Percentiles rank a stretch among this genome's conserved stretches.
These are phyloP conservation scores for Annulohypoxylon truncatum DNA, from an alignment of 2,329 filamentous ascomycete species.

Conservation along the genomic window DNA sequence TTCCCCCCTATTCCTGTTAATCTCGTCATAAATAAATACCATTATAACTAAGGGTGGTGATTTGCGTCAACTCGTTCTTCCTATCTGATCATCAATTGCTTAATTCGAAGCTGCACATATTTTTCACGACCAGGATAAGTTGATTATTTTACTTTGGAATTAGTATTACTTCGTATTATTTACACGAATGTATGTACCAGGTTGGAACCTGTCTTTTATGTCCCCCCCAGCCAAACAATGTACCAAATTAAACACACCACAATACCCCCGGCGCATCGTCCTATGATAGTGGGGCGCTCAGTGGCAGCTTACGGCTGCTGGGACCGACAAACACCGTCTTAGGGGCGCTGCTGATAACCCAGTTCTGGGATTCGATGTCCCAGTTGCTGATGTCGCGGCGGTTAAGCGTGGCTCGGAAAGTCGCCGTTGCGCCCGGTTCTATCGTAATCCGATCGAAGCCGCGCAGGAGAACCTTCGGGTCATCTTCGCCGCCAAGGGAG, in stretches of 20 bases:
- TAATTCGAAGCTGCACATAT: background rate
- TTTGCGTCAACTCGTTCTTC: too few relatives aligned
- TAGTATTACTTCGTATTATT: slow-evolving; percentile 31
- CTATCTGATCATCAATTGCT: background rate
- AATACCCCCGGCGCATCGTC: too few relatives aligned
- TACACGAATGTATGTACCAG: slow-evolving; percentile 18
- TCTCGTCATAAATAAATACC: slow-evolving; percentile 7
- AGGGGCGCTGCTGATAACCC: slow-evolving; percentile 69
- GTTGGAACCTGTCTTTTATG: background rate
- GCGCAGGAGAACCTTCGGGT: slow-evolving; percentile 75
- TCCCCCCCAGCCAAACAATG: background rate
- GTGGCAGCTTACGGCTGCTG: slow-evolving; percentile 66
- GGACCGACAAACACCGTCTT: slow-evolving; percentile 68
- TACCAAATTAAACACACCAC: background rate
- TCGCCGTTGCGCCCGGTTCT: slow-evolving; percentile 72
- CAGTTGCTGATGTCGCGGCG: slow-evolving; percentile 89
- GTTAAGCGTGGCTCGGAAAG: slow-evolving; percentile 76
- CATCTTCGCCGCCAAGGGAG: slow-evolving; percentile 79
- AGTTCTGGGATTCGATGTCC: slow-evolving; percentile 84
- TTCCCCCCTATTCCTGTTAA: background rate
- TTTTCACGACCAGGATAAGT: background rate
- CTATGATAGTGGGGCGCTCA: slow-evolving; percentile 51
- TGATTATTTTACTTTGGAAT: slow-evolving; percentile 6
- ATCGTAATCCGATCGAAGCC: slow-evolving; percentile 84
- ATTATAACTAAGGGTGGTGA: background rate